Evolutionary conservation across 2,329 filamentous ascomycete species (phyloP).

Genomic region (Beauveria rudraprayagi): DNA sequence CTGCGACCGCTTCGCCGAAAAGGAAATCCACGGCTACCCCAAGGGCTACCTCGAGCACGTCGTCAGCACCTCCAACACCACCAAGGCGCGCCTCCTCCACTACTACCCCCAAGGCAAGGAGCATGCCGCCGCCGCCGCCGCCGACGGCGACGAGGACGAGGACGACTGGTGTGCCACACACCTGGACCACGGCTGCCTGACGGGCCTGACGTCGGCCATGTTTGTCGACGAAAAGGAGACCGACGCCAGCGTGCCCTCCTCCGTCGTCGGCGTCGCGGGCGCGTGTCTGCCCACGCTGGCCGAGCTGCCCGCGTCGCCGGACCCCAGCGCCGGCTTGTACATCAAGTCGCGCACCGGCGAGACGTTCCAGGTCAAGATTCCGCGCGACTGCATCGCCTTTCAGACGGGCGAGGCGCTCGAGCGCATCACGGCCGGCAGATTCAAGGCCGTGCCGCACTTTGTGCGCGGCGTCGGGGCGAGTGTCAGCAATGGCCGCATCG

Average conservation of each 20-base stretch:
- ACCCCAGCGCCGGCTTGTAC: conserved; percentile 82
- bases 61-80: conserved; percentile 76
- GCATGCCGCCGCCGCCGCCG: conserved; percentile 17
- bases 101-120: conserved; percentile 65
- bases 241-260: conserved; percentile 25
- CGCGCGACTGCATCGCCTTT: conserved; percentile 84
- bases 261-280: conserved; percentile 8
- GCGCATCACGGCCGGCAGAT: conserved; percentile 80
- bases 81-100: conserved; percentile 85
- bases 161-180: conserved; percentile 95
- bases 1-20: conserved; percentile 76
- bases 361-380: conserved; percentile 87
- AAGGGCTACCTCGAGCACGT: conserved; percentile 76
- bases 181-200: conserved; percentile 87
- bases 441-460: conserved; percentile 94
- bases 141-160: conserved; percentile 48
- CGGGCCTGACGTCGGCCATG: conserved; percentile 90
- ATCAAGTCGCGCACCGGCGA: conserved; percentile 78
- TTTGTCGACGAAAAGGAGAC: conserved; percentile 70
- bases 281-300: conserved; percentile 43
- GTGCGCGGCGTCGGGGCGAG: conserved; percentile 66
- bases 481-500: conserved; percentile 45
- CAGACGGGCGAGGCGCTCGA: conserved; percentile 92
- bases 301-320: conserved; percentile 70
- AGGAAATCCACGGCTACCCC: conserved; percentile 70